Evolutionary conservation across 768 basidiomycete genomes (phyloP).

Genomic region (Mycena olivaceomarginata): DNA sequence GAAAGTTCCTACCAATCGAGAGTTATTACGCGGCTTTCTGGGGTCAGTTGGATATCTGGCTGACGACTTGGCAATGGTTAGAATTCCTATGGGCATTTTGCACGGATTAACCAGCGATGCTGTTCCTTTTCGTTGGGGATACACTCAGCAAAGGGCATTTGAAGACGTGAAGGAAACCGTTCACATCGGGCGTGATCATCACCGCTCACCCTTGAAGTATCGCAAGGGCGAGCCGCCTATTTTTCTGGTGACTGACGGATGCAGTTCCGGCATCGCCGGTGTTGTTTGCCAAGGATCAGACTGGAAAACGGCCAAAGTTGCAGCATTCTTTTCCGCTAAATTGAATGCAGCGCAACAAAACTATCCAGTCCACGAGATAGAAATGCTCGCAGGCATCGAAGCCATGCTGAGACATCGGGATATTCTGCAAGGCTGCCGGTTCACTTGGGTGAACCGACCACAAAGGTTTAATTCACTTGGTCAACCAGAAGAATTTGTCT

Average conservation of each 20-base stretch:
- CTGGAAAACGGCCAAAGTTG: background rate
- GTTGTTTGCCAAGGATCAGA: background rate
- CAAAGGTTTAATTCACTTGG: background rate
- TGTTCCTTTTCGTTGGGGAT: constrained; percentile 51
- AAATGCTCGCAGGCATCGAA: background rate
- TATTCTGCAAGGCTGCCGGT: background rate
- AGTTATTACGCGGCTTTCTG: constrained; percentile 58
- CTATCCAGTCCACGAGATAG: background rate
- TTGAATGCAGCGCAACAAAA: background rate
- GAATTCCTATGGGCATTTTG: constrained; percentile 62
- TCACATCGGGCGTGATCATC: constrained; percentile 42
- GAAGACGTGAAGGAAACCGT: constrained; percentile 56
- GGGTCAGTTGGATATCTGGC: constrained; percentile 56
- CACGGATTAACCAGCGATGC: constrained; percentile 46
- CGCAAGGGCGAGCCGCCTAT: background rate
- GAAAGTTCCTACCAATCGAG: constrained; percentile 50
- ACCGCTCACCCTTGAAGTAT: constrained; percentile 46
- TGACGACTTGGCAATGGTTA: constrained; percentile 53
- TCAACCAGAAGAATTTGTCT: background rate
- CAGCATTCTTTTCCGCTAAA: background rate
- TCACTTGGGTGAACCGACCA: constrained; percentile 5
- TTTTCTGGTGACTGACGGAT: background rate
- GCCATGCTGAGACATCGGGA: background rate
- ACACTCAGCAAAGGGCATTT: constrained; percentile 56
- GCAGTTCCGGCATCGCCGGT: background rate